Base-by-base conservation (phyloP, 345 rosid species). In the Salix udensis region DNA sequence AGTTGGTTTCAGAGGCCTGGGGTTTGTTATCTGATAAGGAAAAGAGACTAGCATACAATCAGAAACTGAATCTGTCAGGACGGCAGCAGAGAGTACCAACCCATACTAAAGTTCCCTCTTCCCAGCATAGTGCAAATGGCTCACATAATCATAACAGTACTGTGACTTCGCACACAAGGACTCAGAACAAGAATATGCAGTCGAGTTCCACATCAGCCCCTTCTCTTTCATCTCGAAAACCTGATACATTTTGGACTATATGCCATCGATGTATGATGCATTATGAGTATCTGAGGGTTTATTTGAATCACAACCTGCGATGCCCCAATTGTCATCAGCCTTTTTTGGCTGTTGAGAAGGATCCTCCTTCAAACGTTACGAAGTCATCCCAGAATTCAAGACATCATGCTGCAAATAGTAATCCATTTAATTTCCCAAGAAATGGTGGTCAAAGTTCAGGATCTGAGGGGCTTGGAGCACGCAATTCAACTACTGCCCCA, bases 201-300 rank as follows among this genome's bases (percentile, higher is more conserved):
- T 74, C 67, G 16, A 82, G 69, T 21, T 61, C 84, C 11, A 14
- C 88, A 48, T 48, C 77, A 7, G 81, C 19, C 74, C 74, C 74
- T 44, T 18, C 84, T 13, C 71, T 85, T 76, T 46, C 89, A 12
- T 31, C 23, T 77, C 83, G 62, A 72, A 87, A 85, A 70, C 79
- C 85, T 65, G 83, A 76, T 30, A 96, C 99, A 37, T 93, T 96
- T 74, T 93, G 99, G 99, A 96, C 99, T 62, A 79, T 84, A 50
- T 96, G 99, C 80, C 84, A 79, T 66, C 76, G 75, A 44, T 96
- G 99, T 88, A 86, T 76, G 84, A 91, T 92, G 6, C 98, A 89
- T 46, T 96, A 86, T 73, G 98, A 93, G 71, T 93, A 89, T 82
- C 86, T 87, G 80, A 89, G 92, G 84, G 30, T 89, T 55, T 96